These are phyloP conservation scores for Aureobasidium lini DNA, from an alignment of 2,329 filamentous ascomycete species.

Conservation along the genomic window DNA sequence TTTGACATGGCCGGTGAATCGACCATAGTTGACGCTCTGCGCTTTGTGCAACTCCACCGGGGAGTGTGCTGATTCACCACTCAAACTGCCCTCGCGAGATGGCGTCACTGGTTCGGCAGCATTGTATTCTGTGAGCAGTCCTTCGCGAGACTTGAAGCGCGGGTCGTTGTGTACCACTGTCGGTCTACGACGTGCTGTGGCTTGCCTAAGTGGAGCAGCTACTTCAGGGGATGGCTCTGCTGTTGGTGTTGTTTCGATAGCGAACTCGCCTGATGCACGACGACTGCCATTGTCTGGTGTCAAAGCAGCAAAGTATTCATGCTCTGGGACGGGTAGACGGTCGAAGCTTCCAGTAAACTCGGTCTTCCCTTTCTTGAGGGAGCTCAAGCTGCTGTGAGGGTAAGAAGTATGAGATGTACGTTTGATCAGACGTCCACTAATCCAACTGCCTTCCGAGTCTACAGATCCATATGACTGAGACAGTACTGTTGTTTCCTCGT, in stretches of 20 bases:
- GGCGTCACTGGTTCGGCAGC: neutral
- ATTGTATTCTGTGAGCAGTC: slow-evolving; percentile 46
- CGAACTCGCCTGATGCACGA: slow-evolving; percentile 1
- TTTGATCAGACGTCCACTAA: slow-evolving; percentile 64
- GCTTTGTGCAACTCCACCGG: slow-evolving; percentile 50
- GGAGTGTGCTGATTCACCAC: slow-evolving; percentile 16
- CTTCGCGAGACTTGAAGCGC: slow-evolving; percentile 55
- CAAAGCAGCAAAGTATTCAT: slow-evolving; percentile 61
- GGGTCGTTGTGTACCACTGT: slow-evolving; percentile 56
- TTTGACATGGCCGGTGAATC: slow-evolving; percentile 48
- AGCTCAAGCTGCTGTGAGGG: slow-evolving; percentile 41
- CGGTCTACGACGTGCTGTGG: slow-evolving; percentile 48
- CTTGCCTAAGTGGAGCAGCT: slow-evolving; percentile 28
- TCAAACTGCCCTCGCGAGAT: slow-evolving; percentile 1
- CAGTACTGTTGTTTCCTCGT: slow-evolving; percentile 30
- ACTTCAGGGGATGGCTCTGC: slow-evolving; percentile 11
- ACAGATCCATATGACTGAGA: slow-evolving; percentile 88
- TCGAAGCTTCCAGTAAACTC: slow-evolving; percentile 57
- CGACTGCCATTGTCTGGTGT: slow-evolving; percentile 20
- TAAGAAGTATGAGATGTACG: slow-evolving; percentile 38
- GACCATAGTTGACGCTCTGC: slow-evolving; percentile 59
- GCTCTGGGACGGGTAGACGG: slow-evolving; percentile 56
- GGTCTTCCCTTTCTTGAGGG: slow-evolving; percentile 37
- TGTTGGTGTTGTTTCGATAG: slow-evolving; percentile 6
- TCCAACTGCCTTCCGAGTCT: slow-evolving; percentile 93